phyloP scores from a whole-genome alignment of 2,329 filamentous ascomycete genomes.

The Pseudogymnoascus sp. region DNA sequence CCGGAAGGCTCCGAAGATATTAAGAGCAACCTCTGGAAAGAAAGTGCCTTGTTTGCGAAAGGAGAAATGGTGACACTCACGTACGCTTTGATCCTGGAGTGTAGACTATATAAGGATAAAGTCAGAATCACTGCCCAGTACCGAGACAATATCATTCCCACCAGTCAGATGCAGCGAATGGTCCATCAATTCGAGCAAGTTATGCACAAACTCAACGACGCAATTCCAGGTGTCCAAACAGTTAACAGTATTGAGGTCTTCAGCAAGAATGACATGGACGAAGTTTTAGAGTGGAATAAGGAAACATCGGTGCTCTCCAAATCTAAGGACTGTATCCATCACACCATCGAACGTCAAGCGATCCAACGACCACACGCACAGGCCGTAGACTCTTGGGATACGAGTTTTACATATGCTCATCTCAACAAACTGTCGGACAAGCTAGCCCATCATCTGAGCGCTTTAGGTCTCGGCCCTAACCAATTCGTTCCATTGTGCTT shows the following conservation, averaged over 20 bases:
- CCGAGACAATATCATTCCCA: not conserved
- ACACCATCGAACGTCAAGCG: slow-evolving; percentile 12
- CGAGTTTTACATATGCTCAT: slow-evolving; percentile 15
- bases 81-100: slow-evolving; percentile 8
- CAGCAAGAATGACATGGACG: slow-evolving; percentile 27
- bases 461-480: slow-evolving; percentile 12
- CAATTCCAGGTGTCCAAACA: slow-evolving; percentile 31
- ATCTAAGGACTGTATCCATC: not conserved
- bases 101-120: not conserved
- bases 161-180: not conserved
- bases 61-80: slow-evolving; percentile 2
- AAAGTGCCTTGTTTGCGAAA: not conserved
- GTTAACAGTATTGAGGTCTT: slow-evolving; percentile 31
- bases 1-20: slow-evolving; percentile 8
- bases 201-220: not conserved
- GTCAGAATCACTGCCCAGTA: not conserved
- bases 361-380: slow-evolving; percentile 7
- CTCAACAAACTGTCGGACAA: slow-evolving; percentile 11
- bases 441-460: slow-evolving; percentile 16
- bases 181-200: not conserved
- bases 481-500: slow-evolving; percentile 19
- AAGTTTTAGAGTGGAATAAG: slow-evolving; percentile 23
- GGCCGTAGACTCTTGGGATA: slow-evolving; percentile 19
- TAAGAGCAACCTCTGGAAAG: not conserved
- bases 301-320: slow-evolving; percentile 4